These are phyloP conservation scores for Yamadazyma buinensis DNA, from an alignment of 1,139 yeast species.

Conservation along the genomic window DNA sequence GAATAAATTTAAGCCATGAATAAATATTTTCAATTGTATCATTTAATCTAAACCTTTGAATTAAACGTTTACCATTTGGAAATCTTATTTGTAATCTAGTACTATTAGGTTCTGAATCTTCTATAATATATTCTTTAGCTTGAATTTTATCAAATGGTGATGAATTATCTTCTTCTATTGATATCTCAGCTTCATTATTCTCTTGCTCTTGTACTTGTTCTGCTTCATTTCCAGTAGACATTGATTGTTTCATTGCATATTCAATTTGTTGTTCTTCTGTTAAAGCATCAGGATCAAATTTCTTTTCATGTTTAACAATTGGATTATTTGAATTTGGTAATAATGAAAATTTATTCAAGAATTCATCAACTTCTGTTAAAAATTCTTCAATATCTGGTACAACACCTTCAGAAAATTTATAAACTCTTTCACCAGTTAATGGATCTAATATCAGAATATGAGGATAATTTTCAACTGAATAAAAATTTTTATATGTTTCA, in stretches of 20 bases:
- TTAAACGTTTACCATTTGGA: constrained; percentile 79
- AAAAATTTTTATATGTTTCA: constrained; percentile 62
- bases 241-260: constrained; percentile 69
- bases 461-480: constrained; percentile 66
- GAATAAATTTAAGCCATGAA: constrained; percentile 46
- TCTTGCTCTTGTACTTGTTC: constrained; percentile 9
- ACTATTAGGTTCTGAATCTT: constrained; percentile 39
- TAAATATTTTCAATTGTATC: constrained; percentile 48
- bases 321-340: constrained; percentile 70
- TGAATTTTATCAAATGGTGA: constrained; percentile 38
- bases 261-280: constrained; percentile 85
- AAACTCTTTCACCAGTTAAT: constrained; percentile 85
- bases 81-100: constrained; percentile 86
- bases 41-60: constrained; percentile 60
- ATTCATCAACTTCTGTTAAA: constrained; percentile 56
- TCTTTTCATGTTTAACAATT: constrained; percentile 48
- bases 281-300: constrained; percentile 57
- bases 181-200: constrained; percentile 18
- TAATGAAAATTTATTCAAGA: constrained; percentile 61
- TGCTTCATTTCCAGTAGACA: constrained; percentile 20
- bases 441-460: constrained; percentile 94
- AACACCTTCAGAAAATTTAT: constrained; percentile 59
- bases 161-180: constrained; percentile 7
- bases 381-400: constrained; percentile 59
- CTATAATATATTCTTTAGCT: constrained; percentile 53